phyloP scores from a whole-genome alignment of 139 green algal genomes.

The Tetratostichococcus sp. region DNA sequence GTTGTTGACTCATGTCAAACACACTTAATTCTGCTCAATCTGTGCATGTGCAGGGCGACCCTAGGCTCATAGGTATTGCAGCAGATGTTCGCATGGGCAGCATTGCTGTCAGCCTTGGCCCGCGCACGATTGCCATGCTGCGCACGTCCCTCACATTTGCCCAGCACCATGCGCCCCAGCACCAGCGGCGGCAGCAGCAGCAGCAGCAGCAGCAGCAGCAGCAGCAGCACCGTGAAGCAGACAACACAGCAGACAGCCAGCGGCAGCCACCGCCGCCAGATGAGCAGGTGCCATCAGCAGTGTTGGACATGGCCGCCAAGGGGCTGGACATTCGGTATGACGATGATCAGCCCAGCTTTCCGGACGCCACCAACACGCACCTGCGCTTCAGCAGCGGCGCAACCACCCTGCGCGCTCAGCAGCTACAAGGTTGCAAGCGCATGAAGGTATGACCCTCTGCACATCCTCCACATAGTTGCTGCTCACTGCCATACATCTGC shows the following conservation, averaged over 20 bases:
- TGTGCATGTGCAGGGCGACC: not conserved
- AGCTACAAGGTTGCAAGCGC: not conserved
- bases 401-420: not conserved
- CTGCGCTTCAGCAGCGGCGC: not conserved
- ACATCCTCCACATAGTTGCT: too few species aligned
- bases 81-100: not conserved
- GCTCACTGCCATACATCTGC: too few species aligned
- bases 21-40: too few species aligned
- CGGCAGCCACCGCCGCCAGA: too few species aligned
- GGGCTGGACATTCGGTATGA: not conserved
- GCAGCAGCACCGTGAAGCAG: too few species aligned
- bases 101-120: not conserved
- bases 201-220: not conserved
- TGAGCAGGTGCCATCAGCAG: not conserved
- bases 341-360: not conserved
- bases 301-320: not conserved
- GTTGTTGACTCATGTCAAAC: too few species aligned
- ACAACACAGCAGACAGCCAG: not conserved
- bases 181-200: too few species aligned
- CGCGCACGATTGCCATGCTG: not conserved
- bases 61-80: not conserved
- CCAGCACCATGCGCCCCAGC: too few species aligned
- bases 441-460: not conserved
- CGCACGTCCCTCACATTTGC: not conserved
- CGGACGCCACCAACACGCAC: not conserved